Evolutionary conservation across 768 basidiomycete species (phyloP), one percentile per base, ranked within the genome.

Genomic region (Rhodotorula diobovata): DNA sequence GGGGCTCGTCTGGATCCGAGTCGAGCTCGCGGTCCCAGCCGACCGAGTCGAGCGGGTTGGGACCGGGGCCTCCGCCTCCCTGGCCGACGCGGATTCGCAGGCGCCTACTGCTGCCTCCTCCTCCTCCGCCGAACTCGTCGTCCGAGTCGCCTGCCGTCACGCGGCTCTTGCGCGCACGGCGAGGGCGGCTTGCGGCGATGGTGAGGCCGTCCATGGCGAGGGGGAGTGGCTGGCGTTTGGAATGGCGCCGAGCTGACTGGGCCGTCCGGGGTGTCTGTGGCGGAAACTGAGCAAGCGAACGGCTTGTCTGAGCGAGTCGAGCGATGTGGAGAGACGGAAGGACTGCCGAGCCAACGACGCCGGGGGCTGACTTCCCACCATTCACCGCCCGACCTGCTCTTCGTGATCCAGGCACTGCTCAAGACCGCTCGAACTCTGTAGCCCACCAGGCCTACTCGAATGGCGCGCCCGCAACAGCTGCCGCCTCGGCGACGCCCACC

Each of bases 1-100:
- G 81, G 67, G 96, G 94, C 68, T 84, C 83, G 68, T 96, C 93
- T 57, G 93, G 91, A 77, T 97, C 92, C 61, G 91, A 93, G 80
- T 98, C 95, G 63, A 97, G 82, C 79, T 97, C 95, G 54, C 93
- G 84, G 82, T 97, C 94, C 80, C 93, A 97, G 21, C 95, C 95
- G 88, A 89, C 70, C 39, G 65, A 45, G 56, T 71, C 70, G 14
- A 43, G 48, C 28, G 70, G 70, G 57, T 60, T 60, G 16, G 39
- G 23, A 9, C 64, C 63, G 2, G 39, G 45, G 10, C 23, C 34
- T 28, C 54, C 54, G 14, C 48, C 48, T 28, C 54, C 54, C 56
- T 57, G 56, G 37, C 63, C 69, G 30, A 64, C 70, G 21, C 53
- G 58, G 46, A 71, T 28, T 12, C 41, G 34, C 30, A 71, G 37